Base-by-base conservation (phyloP, 768 basidiomycete species). In the Boletus insuetus region DNA sequence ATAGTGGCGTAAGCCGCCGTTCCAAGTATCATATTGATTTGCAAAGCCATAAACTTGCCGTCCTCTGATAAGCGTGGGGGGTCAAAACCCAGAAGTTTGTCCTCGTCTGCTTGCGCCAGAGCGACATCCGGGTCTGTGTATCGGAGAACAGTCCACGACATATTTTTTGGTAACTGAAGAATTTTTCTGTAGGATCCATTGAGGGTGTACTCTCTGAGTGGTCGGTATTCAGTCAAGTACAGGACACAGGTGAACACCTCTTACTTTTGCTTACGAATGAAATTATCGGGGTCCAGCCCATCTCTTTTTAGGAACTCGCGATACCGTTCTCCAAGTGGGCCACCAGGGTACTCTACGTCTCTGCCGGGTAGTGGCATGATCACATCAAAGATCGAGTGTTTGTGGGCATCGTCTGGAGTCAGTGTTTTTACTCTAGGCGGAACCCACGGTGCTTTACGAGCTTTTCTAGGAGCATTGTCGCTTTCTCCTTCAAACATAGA, bases 1-100 rank as follows among this genome's bases (percentile, higher is more conserved):
- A 99, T 99, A 3, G 97, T 99, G 2, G 97, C 97, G 72, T 98
- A 99, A 6, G 93, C 88, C 0, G 93, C 90, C 8, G 93, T 92
- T 14, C 91, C 93, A 16, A 99, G 81, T n/a, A 80, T 83, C 51
- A 98, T 73, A 38, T 85, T 75, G 57, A 99, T 83, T 65, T 95
- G 94, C 35, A 99, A 74, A 5, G 96, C 95, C 70, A 85, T 76
- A 69, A 96, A 96, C 64, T 83, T 87, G 24, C 95, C 95, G 45
- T 88, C 80, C 50, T 85, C 82, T 4, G 75, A 78, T 32, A 83
- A 68, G 1, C 75, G 77, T 10, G 93, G 91, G 6, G 86, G 74
- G 54, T 93, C 87, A 59, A 92, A 85, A 10, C 84, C 86, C 48
- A 98, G 82, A 35, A 98, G 74, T 67, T 83, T 83, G 75, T 98